Percentiles rank a stretch among this genome's conserved stretches.
These are phyloP conservation scores for Eudorina sp. DNA, from an alignment of 139 green algal species.

Conservation along the genomic window DNA sequence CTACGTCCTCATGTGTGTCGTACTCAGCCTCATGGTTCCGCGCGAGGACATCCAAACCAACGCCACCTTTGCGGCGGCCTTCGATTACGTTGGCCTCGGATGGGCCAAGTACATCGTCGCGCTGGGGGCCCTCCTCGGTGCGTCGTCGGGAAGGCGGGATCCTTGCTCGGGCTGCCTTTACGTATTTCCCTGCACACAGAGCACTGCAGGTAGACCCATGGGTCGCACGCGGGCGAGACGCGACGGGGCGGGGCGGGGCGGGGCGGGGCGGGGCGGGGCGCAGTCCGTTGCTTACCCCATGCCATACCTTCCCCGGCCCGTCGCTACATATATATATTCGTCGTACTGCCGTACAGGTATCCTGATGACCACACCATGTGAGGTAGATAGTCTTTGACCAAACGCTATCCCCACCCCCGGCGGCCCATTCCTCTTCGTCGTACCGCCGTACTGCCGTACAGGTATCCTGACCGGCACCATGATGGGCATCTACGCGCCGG, in stretches of 20 bases:
- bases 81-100: conserved; percentile 53
- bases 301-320: too few species aligned
- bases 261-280: too few species aligned
- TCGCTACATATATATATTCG: too few species aligned
- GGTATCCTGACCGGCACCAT: conserved; percentile 50
- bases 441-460: neutral
- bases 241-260: too few species aligned
- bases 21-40: conserved; percentile 49
- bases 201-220: too few species aligned
- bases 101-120: conserved; percentile 63
- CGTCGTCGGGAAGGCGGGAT: too few species aligned
- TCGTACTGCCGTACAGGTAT: conserved; percentile 29
- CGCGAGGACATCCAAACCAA: conserved; percentile 62
- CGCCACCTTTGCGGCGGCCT: conserved; percentile 64
- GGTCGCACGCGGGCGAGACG: too few species aligned
- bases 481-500: conserved; percentile 55
- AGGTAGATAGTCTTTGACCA: too few species aligned
- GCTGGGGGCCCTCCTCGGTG: conserved; percentile 56
- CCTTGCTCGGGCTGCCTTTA: too few species aligned
- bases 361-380: conserved; percentile 36
- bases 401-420: too few species aligned
- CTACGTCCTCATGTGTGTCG: conserved; percentile 72
- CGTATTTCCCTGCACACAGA: too few species aligned
- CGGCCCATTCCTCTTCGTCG: neutral
- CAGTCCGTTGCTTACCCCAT: too few species aligned